Conservation (phyloP, 176 grass and related monocot genomes). For the Guadua angustifolia region DNA sequence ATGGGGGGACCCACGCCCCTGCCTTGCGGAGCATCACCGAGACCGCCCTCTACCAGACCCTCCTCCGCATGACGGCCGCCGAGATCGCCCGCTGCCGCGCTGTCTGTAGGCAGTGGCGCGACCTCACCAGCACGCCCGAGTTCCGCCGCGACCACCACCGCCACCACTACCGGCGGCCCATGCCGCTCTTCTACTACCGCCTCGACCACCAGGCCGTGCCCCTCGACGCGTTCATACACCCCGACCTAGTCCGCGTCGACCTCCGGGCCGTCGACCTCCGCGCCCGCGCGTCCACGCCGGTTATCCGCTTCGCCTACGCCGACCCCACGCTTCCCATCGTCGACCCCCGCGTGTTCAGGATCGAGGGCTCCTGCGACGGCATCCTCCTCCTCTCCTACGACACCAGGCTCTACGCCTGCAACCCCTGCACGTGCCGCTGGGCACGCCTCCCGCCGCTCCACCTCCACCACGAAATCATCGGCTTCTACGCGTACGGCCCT, state of each 20-base stretch:
- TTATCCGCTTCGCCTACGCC: not conserved
- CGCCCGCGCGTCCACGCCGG: not conserved
- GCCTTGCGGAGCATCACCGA: not conserved
- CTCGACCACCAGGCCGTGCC: not conserved
- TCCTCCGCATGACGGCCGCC: slow-evolving; percentile 9
- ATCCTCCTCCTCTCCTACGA: slow-evolving; percentile 25
- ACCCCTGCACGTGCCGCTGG: slow-evolving; percentile 33
- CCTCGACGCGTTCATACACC: not conserved
- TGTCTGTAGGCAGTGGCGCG: not conserved
- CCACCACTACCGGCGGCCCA: not conserved
- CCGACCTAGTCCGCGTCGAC: slow-evolving; percentile 1
- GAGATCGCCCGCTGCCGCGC: not conserved
- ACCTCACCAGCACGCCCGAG: not conserved
- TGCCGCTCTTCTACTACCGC: slow-evolving; percentile 35
- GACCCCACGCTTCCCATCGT: not conserved
- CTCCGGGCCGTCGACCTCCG: slow-evolving; percentile 23
- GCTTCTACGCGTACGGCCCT: not conserved
- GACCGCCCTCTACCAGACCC: not conserved
- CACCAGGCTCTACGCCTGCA: slow-evolving; percentile 23
- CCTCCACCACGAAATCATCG: not conserved
- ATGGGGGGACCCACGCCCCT: not conserved
- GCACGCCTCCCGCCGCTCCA: slow-evolving; percentile 21
- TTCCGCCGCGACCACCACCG: slow-evolving; percentile 11
- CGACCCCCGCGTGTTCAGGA: not conserved
- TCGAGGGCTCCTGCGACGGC: slow-evolving; percentile 37